Evolutionary conservation across 768 basidiomycete genomes (phyloP).

Genomic region (Russula sp.): DNA sequence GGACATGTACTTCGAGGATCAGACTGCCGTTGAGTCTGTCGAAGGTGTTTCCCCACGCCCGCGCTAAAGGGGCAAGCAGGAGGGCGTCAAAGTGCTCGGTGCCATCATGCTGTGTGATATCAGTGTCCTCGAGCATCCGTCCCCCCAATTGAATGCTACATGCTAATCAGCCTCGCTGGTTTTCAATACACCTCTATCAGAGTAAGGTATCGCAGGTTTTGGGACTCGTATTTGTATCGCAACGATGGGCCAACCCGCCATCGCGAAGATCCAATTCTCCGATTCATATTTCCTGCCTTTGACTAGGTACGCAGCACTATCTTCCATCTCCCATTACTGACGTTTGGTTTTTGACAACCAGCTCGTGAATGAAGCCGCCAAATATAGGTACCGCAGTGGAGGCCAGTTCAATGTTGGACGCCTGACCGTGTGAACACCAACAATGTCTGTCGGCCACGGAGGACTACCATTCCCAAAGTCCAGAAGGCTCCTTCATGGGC

Average conservation of each 20-base stretch:
- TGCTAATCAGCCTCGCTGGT: conserved; percentile 44
- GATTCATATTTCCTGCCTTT: conserved; percentile 91
- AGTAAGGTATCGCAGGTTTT: conserved; percentile 93
- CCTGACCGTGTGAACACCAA: conserved; percentile 77
- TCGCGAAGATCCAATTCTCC: conserved; percentile 89
- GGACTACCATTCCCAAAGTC: conserved; percentile 93
- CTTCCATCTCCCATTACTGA: neutral
- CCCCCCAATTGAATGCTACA: neutral
- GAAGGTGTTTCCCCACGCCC: conserved; percentile 8
- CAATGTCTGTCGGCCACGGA: conserved; percentile 89
- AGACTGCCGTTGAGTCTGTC: conserved; percentile 16
- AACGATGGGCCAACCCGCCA: conserved; percentile 88
- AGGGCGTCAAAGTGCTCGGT: conserved; percentile 63
- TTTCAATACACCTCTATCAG: conserved; percentile 91
- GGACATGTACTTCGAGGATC: conserved; percentile 51
- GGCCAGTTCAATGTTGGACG: conserved; percentile 76
- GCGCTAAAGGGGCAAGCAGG: conserved; percentile 37
- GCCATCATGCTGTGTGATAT: conserved; percentile 76
- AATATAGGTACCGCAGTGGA: conserved; percentile 85
- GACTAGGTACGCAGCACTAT: conserved; percentile 60
- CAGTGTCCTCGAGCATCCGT: conserved; percentile 42
- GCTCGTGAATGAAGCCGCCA: conserved; percentile 95
- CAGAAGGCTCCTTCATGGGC: conserved; percentile 91
- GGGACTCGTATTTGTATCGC: conserved; percentile 73
- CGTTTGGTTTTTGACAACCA: conserved; percentile 28